Evolutionary conservation across 2,329 filamentous ascomycete species (phyloP), one percentile per base, ranked within the genome.

Genomic region (Sarocladium oryzae): DNA sequence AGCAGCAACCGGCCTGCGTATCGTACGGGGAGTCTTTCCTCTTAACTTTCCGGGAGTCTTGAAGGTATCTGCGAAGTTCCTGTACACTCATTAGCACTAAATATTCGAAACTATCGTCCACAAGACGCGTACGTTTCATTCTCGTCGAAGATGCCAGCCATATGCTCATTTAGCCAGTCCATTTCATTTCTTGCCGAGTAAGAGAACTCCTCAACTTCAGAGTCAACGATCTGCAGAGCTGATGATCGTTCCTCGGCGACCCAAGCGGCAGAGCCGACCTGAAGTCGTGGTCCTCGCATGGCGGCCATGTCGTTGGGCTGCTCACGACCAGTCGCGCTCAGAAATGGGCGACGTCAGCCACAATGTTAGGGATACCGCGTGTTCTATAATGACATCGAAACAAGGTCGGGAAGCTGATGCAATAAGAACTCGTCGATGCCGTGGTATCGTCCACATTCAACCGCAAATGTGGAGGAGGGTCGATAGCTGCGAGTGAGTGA

Each of bases 121-220:
- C 13, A 20, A n/a, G 11, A 52, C 33, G 38, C 64, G 62, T 81
- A 96, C 93, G 90, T 81, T 69, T 91, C 83, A 63, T 90, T 87
- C 60, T 86, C 84, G 61, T 84, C 86, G 66, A 97, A 95, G 62
- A 99, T 89, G 56, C 95, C 89, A 48, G 83, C 82, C 92, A 99
- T 96, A 68, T 99, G 93, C 71, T 97, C 93, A 63, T 99, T 97
- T 60, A 99, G 76, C 93, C 93, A 99, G 66, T 97, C 91, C 63
- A 97, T 75, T 67, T 99, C 93, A 69, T 97, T 95, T 53, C 88
- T 83, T 55, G 89, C 91, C 26, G 90, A 89, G 70, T 88, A 97
- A 38, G 88, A 82, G 63, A 97, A 95, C 70, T 99, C 95, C 58
- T 97, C 92, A 51, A 88, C 80, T 67, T 97, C 93, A 52, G 89